These are phyloP conservation scores for Ganoderma resinaceum DNA, from an alignment of 1,284 basidiomycete genomes.

Conservation along the genomic window DNA sequence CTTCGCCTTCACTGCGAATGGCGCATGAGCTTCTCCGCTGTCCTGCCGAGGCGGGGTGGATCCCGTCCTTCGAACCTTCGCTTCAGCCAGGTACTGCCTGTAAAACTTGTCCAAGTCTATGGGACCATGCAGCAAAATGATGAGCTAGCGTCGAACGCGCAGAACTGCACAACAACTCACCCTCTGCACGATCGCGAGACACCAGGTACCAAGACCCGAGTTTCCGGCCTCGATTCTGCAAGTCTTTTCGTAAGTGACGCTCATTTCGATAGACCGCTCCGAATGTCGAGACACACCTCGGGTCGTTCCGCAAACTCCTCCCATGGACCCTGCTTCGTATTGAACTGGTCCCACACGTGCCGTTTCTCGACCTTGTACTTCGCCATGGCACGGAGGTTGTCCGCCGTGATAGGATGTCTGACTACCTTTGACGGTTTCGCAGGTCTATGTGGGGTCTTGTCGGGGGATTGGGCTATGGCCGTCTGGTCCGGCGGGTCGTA, in stretches of 20 bases:
- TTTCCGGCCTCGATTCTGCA: not conserved
- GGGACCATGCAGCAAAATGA: not conserved
- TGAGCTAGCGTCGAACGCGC: not conserved
- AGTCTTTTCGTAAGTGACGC: not conserved
- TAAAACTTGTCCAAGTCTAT: not conserved
- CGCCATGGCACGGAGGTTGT: constrained; percentile 18
- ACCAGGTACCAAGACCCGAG: not conserved
- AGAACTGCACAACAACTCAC: not conserved
- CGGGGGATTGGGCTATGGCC: not conserved
- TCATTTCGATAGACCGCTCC: not conserved
- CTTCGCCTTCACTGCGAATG: not conserved
- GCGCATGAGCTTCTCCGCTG: not conserved
- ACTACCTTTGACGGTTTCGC: not conserved
- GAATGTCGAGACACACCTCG: constrained; percentile 10
- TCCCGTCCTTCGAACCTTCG: not conserved
- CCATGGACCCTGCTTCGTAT: constrained; percentile 13
- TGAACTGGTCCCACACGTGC: not conserved
- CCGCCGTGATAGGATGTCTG: constrained; percentile 14
- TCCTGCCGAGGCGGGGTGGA: not conserved
- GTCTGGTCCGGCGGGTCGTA: not conserved
- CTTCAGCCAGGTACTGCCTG: not conserved
- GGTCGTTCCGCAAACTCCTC: constrained; percentile 19
- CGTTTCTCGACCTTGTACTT: constrained; percentile 17
- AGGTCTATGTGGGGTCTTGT: not conserved
- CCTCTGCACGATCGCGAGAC: not conserved